These are phyloP conservation scores for Coemansia umbellata DNA, from an alignment of 192 early-diverging fungal species.

Conservation along the genomic window DNA sequence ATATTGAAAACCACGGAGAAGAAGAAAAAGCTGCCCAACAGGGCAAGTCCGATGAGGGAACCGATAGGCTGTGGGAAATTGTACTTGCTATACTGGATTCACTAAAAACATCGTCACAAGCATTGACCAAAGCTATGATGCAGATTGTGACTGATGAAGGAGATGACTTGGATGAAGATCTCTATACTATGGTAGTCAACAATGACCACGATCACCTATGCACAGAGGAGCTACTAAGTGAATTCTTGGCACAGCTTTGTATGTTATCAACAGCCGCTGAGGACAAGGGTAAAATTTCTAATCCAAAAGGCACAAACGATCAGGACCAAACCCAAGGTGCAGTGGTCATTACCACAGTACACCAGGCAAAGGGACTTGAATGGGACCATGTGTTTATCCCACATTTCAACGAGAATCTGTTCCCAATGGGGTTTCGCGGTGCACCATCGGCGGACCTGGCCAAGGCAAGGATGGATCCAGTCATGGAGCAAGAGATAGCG, in stretches of 20 bases:
- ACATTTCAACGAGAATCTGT: conserved; percentile 44
- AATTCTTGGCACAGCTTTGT: conserved; percentile 35
- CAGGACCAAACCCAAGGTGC: background rate
- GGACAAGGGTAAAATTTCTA: conserved; percentile 18
- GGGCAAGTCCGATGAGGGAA: background rate
- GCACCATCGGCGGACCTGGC: conserved; percentile 4
- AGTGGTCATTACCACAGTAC: conserved; percentile 41
- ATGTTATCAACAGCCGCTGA: conserved; percentile 40
- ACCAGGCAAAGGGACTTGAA: conserved; percentile 48
- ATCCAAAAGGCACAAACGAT: background rate
- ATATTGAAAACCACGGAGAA: conserved; percentile 3
- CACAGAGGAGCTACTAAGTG: conserved; percentile 11
- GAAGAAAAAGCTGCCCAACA: background rate
- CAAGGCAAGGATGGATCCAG: background rate
- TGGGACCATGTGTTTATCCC: conserved; percentile 47
- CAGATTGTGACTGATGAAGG: background rate
- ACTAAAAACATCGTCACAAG: background rate
- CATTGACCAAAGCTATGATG: background rate
- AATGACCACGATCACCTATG: conserved; percentile 2
- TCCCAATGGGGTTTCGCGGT: conserved; percentile 42
- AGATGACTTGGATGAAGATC: too few relatives aligned
- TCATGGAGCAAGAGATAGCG: background rate
- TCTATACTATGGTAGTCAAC: too few relatives aligned
- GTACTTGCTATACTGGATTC: conserved; percentile 24
- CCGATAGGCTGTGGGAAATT: conserved; percentile 23